Base-by-base conservation (phyloP, 2,329 filamentous ascomycete genomes). In the Penicillium sp. region DNA sequence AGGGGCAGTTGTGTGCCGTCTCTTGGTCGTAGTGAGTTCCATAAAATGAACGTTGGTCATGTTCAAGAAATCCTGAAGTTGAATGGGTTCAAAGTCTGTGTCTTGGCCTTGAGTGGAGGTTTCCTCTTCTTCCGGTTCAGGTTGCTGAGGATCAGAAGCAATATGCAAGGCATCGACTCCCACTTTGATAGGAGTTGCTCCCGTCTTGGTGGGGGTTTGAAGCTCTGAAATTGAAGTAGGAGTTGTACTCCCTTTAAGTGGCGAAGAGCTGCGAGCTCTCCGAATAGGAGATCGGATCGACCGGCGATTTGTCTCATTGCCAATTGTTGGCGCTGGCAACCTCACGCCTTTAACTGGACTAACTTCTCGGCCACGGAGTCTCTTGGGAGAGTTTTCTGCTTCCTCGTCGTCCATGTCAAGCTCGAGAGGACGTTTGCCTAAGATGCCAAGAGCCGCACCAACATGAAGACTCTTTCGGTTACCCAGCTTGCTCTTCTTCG, bases 31-130 rank as follows among this genome's bases (percentile, higher is more conserved):
- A n/a, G 89, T 96, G 50, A 99, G 81, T 72, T 99, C 95, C 90
- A 99, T 97, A 77, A 99, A 99, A 53, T 93, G 91, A 68, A 99
- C 96, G 58, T 91, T 96, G 2, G 93, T 97, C 86, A 96, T 88
- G 61, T 96, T 91, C 45, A 99, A 79, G 76, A 99, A 99, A 53
- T 96, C 90, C 66, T 96, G 92, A 3, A 99, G 81, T 46, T 93
- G 89, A 53, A 96, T 92, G 23, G 82, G 80, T n/a, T 85, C 82
- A 6, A 78, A 72, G 46, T 81, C 76, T 29, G 78, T 65, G 31
- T 81, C 77, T 7, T 68, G 62, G n/a, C 80, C 77, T 56, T 82
- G 74, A 26, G 72, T 68, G 3, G 62, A 56, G 25, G 80, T 81
- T 9, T 77, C 73, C 50, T 80, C 75, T 25, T 78, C 66, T 44